These are phyloP conservation scores for Sporothrix sp. DNA, from an alignment of 2,329 filamentous ascomycete genomes.

Conservation along the genomic window DNA sequence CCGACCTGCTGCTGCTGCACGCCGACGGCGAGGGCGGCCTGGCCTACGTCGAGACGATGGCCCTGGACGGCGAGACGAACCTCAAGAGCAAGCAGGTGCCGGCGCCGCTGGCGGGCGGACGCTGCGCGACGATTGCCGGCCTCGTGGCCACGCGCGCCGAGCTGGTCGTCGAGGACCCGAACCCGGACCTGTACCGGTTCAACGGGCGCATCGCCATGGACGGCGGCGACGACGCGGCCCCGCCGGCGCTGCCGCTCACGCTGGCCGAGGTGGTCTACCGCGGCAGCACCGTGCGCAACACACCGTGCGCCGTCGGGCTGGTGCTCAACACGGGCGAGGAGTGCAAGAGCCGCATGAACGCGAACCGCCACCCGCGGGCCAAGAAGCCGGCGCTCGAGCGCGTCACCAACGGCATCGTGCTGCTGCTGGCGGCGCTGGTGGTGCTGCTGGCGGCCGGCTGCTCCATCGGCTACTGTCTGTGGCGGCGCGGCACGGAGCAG, in stretches of 20 bases:
- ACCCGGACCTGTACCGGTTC: slow-evolving; percentile 67
- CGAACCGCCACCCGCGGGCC: slow-evolving; percentile 69
- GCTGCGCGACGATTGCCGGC: slow-evolving; percentile 44
- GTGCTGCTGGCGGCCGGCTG: slow-evolving; percentile 69
- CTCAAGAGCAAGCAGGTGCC: slow-evolving; percentile 66
- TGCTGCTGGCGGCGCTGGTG: slow-evolving; percentile 72
- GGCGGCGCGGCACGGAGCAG: slow-evolving; percentile 57
- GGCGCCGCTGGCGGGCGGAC: slow-evolving; percentile 41
- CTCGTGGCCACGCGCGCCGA: slow-evolving; percentile 48
- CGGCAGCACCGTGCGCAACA: slow-evolving; percentile 78
- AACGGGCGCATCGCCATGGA: slow-evolving; percentile 56
- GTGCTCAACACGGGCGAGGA: slow-evolving; percentile 83
- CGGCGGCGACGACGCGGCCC: slow-evolving; percentile 21
- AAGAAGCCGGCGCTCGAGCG: slow-evolving; percentile 65
- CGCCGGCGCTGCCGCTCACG: slow-evolving; percentile 57
- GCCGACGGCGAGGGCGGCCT: slow-evolving; percentile 67
- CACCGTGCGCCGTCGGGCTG: slow-evolving; percentile 58
- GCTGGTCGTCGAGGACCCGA: slow-evolving; percentile 67
- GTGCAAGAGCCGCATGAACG: slow-evolving; percentile 79
- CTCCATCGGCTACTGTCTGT: slow-evolving; percentile 72
- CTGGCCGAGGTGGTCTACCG: slow-evolving; percentile 77
- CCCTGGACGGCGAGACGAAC: slow-evolving; percentile 73
- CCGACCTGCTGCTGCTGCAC: slow-evolving; percentile 71
- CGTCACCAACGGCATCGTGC: slow-evolving; percentile 65
- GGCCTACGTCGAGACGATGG: slow-evolving; percentile 80